These are phyloP conservation scores for Madurella fahalii DNA, from an alignment of 2,329 filamentous ascomycete species.

Conservation along the genomic window DNA sequence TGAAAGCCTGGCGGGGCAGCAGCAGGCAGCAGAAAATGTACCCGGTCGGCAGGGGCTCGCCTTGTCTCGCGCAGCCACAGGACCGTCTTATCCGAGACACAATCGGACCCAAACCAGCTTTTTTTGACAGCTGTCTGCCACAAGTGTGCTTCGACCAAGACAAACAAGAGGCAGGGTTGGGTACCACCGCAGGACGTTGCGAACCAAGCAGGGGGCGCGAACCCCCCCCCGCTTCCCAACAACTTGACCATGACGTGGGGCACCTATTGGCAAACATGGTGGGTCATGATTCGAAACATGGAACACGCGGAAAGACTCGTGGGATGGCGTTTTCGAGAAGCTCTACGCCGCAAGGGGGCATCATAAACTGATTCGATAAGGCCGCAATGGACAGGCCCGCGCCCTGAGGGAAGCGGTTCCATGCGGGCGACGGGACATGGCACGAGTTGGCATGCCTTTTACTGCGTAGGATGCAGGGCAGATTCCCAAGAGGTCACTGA, in stretches of 20 bases:
- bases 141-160: no score
- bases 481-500: no score
- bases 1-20: background rate
- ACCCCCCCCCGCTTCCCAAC: no score
- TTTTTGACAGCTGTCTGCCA: background rate
- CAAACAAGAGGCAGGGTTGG: no score
- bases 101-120: background rate
- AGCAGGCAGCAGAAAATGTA: slow-evolving; percentile 8
- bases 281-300: background rate
- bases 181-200: no score
- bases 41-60: background rate
- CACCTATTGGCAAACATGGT: no score
- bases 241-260: no score
- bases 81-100: background rate
- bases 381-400: background rate
- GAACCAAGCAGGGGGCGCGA: no score
- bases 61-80: slow-evolving; percentile 3
- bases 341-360: background rate
- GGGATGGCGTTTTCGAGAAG: slow-evolving; percentile 4
- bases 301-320: background rate
- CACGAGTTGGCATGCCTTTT: background rate
- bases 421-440: background rate
- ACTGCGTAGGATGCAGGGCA: background rate
- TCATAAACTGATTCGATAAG: background rate
- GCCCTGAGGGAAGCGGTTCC: background rate